Evolutionary conservation across 257 asterid genomes (phyloP).

Genomic region (Jaltomata sinuosa): DNA sequence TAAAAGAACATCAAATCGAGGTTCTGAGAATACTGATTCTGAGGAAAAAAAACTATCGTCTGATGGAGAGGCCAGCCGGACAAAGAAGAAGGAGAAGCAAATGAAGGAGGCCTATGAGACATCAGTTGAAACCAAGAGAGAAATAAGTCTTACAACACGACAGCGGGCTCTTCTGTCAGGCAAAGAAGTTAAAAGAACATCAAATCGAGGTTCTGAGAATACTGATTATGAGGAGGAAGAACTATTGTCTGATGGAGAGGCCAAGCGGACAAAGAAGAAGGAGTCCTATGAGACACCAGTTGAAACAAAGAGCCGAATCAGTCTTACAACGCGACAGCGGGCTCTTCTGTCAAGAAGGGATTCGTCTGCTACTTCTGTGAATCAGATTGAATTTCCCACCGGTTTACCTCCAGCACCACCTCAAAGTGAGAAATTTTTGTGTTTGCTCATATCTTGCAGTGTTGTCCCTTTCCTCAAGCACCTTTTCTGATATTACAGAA

Average conservation of each 20-base stretch:
- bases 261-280: constrained; percentile 34
- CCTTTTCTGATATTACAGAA: not conserved
- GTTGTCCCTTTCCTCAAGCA: not conserved
- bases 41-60: not conserved
- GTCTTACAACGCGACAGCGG: constrained; percentile 81
- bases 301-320: constrained; percentile 63
- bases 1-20: constrained; percentile 31
- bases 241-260: constrained; percentile 7
- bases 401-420: constrained; percentile 32
- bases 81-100: not conserved
- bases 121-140: constrained; percentile 59
- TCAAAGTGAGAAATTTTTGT: constrained; percentile 26
- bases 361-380: constrained; percentile 11
- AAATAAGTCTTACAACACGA: constrained; percentile 73
- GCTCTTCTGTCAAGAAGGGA: constrained; percentile 37
- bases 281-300: constrained; percentile 43
- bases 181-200: too few species aligned
- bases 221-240: not conserved
- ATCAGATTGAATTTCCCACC: constrained; percentile 30
- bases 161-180: constrained; percentile 44
- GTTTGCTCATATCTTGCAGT: not conserved
- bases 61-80: constrained; percentile 29
- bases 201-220: too few species aligned
- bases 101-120: constrained; percentile 50
- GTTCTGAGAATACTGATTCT: constrained; percentile 51